Percentiles rank a stretch among this genome's conserved stretches.
phyloP scores from a whole-genome alignment of 371 early-diverging fungal species.

The Chytridiales sp. region DNA sequence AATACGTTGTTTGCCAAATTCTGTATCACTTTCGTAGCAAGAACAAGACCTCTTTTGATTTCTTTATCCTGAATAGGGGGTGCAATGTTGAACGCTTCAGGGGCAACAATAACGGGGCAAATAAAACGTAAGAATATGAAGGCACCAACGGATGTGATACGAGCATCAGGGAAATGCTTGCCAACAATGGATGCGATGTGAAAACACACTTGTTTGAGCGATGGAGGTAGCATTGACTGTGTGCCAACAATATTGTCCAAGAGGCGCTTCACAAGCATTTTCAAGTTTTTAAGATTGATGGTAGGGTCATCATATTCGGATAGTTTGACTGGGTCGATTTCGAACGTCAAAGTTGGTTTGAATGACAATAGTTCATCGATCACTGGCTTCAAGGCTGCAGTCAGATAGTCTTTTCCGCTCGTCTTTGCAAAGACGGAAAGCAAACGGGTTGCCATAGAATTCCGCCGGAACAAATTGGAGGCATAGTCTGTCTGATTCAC shows the following conservation, averaged over 20 bases:
- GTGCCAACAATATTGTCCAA: slow-evolving; percentile 82
- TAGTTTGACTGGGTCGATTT: slow-evolving; percentile 80
- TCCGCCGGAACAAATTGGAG: slow-evolving; percentile 83
- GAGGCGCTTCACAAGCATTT: slow-evolving; percentile 70
- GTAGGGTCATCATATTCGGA: slow-evolving; percentile 54
- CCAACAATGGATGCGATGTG: slow-evolving; percentile 75
- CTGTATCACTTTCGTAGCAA: slow-evolving; percentile 92
- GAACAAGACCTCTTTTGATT: slow-evolving; percentile 80
- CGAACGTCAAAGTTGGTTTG: slow-evolving; percentile 56
- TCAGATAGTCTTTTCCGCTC: slow-evolving; percentile 82
- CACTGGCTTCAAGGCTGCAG: slow-evolving; percentile 73
- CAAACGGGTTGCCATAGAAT: slow-evolving; percentile 85
- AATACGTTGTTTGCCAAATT: slow-evolving; percentile 91
- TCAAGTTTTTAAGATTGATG: slow-evolving; percentile 77
- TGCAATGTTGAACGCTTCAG: slow-evolving; percentile 55
- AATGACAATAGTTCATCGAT: slow-evolving; percentile 49
- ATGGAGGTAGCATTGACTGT: slow-evolving; percentile 64
- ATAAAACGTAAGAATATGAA: slow-evolving; percentile 94
- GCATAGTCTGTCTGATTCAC: slow-evolving; percentile 63
- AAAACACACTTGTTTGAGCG: slow-evolving; percentile 79
- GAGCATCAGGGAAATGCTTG: slow-evolving; percentile 80
- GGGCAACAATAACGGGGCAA: slow-evolving; percentile 93
- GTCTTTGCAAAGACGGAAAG: slow-evolving; percentile 79
- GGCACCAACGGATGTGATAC: slow-evolving; percentile 83
- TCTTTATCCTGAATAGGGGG: slow-evolving; percentile 52